Conservation (phyloP, 768 basidiomycete species). For the Lyophyllum atratum region DNA sequence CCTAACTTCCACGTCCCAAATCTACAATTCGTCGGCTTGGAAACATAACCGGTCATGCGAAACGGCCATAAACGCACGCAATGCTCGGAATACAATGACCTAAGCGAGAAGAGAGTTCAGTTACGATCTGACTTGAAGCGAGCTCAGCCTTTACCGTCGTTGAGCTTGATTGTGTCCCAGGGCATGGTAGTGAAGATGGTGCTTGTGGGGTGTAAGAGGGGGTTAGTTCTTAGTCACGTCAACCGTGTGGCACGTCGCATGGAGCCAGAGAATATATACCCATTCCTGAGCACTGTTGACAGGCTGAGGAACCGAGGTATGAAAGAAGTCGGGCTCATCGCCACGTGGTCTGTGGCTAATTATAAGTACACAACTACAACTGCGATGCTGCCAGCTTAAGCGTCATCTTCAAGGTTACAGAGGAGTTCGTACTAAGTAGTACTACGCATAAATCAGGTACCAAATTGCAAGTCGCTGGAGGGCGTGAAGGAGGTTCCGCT, state of each 20-base stretch:
- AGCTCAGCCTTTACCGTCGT: conserved; percentile 47
- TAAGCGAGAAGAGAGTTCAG: conserved; percentile 19
- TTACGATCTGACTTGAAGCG: neutral
- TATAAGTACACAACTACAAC: too few relatives aligned
- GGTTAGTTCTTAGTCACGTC: neutral
- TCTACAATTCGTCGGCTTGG: conserved; percentile 14
- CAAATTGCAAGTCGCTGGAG: too few relatives aligned
- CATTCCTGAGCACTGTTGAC: neutral
- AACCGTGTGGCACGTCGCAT: neutral
- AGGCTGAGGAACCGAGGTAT: too few relatives aligned
- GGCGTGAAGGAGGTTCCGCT: too few relatives aligned
- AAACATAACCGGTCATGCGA: neutral
- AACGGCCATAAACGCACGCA: conserved; percentile 27
- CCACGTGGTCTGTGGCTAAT: too few relatives aligned
- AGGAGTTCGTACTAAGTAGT: too few relatives aligned
- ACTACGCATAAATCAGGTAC: too few relatives aligned
- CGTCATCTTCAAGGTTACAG: too few relatives aligned
- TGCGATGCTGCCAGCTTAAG: too few relatives aligned
- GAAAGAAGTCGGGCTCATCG: too few relatives aligned
- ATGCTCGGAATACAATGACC: conserved; percentile 52
- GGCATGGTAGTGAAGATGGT: conserved; percentile 43
- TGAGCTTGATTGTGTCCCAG: conserved; percentile 59
- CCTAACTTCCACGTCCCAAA: conserved; percentile 71
- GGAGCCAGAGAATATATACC: neutral
- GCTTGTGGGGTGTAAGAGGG: neutral